Conservation (phyloP, 345 rosid species). For the Murraya koenigii region DNA sequence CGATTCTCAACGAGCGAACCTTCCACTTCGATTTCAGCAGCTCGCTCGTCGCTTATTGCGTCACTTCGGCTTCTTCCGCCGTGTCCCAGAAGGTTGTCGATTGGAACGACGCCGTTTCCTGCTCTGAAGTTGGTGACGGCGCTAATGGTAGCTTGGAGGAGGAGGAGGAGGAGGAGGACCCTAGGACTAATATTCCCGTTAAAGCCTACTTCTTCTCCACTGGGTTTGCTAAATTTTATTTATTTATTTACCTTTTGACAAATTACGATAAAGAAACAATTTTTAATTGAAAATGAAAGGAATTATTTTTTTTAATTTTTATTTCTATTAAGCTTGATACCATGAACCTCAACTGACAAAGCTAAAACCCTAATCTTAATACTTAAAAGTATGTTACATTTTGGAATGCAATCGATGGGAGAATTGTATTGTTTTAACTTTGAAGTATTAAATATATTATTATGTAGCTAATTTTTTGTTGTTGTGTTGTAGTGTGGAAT, state of each 20-base stretch:
- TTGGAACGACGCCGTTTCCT: conserved; percentile 42
- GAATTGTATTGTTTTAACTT: not conserved
- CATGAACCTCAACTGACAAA: not conserved
- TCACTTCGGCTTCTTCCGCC: conserved; percentile 34
- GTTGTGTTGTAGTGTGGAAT: conserved; percentile 65
- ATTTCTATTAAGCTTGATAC: not conserved
- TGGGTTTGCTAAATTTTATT: conserved; percentile 37
- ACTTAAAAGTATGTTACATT: not conserved
- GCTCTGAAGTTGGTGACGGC: conserved; percentile 38
- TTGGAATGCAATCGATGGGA: not conserved
- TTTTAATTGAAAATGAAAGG: not conserved
- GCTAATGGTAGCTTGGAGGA: conserved; percentile 28
- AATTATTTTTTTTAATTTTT: no score
- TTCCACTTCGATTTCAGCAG: conserved; percentile 11
- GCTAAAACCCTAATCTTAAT: not conserved
- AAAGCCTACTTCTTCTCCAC: conserved; percentile 89
- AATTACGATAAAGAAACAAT: not conserved
- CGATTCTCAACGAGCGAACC: not conserved
- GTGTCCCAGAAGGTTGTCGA: conserved; percentile 22
- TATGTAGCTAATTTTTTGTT: not conserved
- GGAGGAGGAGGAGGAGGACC: conserved; percentile 45
- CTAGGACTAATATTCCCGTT: conserved; percentile 71
- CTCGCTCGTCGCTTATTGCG: conserved; percentile 17
- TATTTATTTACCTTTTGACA: not conserved
- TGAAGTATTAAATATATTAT: not conserved